Base-by-base conservation (phyloP, 768 basidiomycete species). In the Mrakia blollopis region DNA sequence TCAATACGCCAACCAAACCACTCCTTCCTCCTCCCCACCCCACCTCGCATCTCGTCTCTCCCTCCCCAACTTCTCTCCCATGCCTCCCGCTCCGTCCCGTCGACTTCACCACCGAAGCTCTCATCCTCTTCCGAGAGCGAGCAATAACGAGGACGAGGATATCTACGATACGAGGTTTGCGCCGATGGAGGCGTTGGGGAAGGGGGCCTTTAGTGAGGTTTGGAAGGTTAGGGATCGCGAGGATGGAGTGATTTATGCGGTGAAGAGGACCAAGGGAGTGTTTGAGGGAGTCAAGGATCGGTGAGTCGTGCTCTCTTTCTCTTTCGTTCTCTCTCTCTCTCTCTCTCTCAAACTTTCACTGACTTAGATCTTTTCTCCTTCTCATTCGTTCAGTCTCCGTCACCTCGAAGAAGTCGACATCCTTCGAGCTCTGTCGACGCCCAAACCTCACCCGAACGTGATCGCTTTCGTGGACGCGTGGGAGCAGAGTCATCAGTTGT, bases 391-490 rank as follows among this genome's bases (percentile, higher is more conserved):
- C 41, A 80, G 85, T 1, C 79, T 85, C 11, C 93, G 96, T 50
- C 87, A 98, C 80, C 88, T 92, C 21, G 97, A 99, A 83, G 97
- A 99, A 85, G 93, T 95, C 52, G 92, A 96, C 79, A 90, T 96
- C 79, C 87, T 98, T 57, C 89, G 91, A 78, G 90, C 92, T 81
- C 88, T 98, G 9, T 83, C 84, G 1, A 78, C 79, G 14, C 68
- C 84, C 83, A 74, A 28, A 37, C 44, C 81, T 18, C 80, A 85
- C 72, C 81, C 91, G 0, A 94, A 97, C 83, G 90, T 98, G 23
- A 87, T 99, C 47, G 88, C 87, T 25, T 96, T 94, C 81, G 86
- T 94, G 78, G 93, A 97, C 84, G 94, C 93, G 79, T 98, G 97
- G 97, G 97, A 99, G 84, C 78, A 81, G 77, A 79, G 79, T 70